Conservation (phyloP, 495 filamentous ascomycete genomes). For the Glarea lozoyensis region DNA sequence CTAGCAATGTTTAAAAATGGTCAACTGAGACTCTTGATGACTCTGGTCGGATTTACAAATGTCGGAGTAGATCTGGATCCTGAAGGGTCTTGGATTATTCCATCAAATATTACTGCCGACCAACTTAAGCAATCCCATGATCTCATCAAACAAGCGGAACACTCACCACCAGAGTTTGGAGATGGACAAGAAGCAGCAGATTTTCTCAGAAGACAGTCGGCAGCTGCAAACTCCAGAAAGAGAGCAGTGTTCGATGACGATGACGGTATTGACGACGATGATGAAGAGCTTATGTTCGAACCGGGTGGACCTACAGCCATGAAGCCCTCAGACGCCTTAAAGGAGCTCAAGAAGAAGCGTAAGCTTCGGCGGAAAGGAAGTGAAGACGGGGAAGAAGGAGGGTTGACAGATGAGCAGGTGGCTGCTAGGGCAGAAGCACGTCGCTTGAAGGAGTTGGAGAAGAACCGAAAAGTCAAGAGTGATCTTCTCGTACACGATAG, state of each 20-base stretch:
- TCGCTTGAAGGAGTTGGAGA: conserved; percentile 50
- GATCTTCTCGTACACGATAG: conserved; percentile 68
- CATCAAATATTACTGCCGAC: conserved; percentile 51
- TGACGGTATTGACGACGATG: conserved; percentile 39
- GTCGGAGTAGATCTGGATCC: conserved; percentile 57
- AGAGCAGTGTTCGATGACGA: conserved; percentile 54
- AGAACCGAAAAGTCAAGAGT: conserved; percentile 72
- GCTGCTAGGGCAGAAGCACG: conserved; percentile 34
- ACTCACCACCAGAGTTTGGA: conserved; percentile 61
- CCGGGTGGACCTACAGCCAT: conserved; percentile 53
- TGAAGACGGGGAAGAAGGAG: conserved; percentile 38
- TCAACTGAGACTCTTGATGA: conserved; percentile 83
- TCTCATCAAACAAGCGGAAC: conserved; percentile 61
- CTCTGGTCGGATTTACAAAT: conserved; percentile 59
- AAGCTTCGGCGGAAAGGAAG: conserved; percentile 27
- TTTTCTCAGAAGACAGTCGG: conserved; percentile 62
- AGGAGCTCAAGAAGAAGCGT: conserved; percentile 37
- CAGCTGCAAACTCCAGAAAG: conserved; percentile 30
- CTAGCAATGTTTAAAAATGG: conserved; percentile 79
- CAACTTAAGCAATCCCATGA: conserved; percentile 52
- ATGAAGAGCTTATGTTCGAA: conserved; percentile 59
- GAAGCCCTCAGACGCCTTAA: conserved; percentile 34
- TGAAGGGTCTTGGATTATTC: conserved; percentile 73
- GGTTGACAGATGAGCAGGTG: conserved; percentile 29
- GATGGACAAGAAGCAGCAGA: conserved; percentile 64